phyloP scores from a whole-genome alignment of 225 moss, liverwort and hornwort species.

The Rhytidiadelphus loreus region DNA sequence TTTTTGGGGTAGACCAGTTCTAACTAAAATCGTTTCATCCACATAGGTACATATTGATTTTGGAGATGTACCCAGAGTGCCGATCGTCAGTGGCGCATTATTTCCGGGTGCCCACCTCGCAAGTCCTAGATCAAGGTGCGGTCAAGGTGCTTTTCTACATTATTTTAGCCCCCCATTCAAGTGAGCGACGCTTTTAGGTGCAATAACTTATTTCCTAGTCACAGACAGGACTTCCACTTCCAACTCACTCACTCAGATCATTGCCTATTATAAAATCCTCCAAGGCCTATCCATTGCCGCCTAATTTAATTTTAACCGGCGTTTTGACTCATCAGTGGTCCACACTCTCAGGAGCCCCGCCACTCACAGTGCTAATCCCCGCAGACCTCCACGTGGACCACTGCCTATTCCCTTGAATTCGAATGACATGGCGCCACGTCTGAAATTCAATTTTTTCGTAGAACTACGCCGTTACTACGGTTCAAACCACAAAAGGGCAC shows the following conservation, averaged over 20 bases:
- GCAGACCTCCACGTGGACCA: background rate
- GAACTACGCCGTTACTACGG: too few species aligned
- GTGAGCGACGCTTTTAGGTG: background rate
- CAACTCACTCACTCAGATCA: too few species aligned
- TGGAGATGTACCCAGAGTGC: background rate
- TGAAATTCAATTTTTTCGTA: background rate
- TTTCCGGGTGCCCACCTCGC: background rate
- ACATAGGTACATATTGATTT: background rate
- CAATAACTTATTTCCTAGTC: background rate
- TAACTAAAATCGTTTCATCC: too few species aligned
- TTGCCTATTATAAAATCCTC: background rate
- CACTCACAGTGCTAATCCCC: background rate
- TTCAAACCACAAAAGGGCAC: background rate
- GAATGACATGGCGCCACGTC: conserved; percentile 7
- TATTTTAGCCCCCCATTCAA: background rate
- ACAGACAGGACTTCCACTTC: background rate
- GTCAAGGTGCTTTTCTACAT: background rate
- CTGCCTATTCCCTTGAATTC: background rate
- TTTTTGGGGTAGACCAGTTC: too few species aligned
- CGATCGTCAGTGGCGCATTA: background rate
- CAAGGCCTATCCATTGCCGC: background rate
- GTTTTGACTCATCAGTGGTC: background rate
- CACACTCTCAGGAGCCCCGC: background rate
- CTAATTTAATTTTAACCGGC: background rate
- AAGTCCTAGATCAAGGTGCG: background rate